phyloP scores from a whole-genome alignment of 176 grass and related monocot genomes.

The Carex littledalei region DNA sequence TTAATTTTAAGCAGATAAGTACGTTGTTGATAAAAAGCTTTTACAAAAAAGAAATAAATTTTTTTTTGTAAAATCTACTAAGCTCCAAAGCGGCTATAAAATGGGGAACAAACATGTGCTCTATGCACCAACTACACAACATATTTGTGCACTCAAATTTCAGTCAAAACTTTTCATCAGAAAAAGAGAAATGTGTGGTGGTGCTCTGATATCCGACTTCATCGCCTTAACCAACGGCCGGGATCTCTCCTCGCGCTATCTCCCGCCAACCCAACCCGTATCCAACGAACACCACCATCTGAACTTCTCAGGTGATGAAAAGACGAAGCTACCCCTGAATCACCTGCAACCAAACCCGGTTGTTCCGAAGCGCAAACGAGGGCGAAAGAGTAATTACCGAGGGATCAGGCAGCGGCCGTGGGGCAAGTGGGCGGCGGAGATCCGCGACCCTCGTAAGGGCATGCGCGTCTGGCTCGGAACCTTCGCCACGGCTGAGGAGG shows the following conservation, averaged over 20 bases:
- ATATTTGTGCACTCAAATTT: too few relatives aligned
- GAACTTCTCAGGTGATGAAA: background rate
- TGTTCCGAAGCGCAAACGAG: background rate
- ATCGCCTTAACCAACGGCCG: too few relatives aligned
- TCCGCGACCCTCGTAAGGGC: slow-evolving; percentile 12
- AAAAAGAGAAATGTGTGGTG: too few relatives aligned
- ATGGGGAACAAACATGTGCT: background rate
- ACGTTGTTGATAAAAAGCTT: background rate
- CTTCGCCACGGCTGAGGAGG: slow-evolving; percentile 8
- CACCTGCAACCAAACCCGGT: background rate
- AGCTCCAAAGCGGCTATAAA: background rate
- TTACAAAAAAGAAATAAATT: background rate
- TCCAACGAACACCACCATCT: background rate
- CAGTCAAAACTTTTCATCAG: too few relatives aligned
- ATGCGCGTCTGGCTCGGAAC: slow-evolving; percentile 24
- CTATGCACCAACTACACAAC: too few relatives aligned
- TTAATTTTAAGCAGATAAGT: too few relatives aligned
- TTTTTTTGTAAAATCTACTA: background rate
- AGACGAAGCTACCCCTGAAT: background rate
- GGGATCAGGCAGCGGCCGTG: slow-evolving; percentile 7
- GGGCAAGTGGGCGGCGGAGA: slow-evolving; percentile 24
- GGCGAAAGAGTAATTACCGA: slow-evolving; percentile 13
- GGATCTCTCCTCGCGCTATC: too few relatives aligned
- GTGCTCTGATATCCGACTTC: too few relatives aligned
- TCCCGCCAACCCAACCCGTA: too few relatives aligned